Conservation (phyloP, 305 asterid genomes). For the Plantago rigida region DNA sequence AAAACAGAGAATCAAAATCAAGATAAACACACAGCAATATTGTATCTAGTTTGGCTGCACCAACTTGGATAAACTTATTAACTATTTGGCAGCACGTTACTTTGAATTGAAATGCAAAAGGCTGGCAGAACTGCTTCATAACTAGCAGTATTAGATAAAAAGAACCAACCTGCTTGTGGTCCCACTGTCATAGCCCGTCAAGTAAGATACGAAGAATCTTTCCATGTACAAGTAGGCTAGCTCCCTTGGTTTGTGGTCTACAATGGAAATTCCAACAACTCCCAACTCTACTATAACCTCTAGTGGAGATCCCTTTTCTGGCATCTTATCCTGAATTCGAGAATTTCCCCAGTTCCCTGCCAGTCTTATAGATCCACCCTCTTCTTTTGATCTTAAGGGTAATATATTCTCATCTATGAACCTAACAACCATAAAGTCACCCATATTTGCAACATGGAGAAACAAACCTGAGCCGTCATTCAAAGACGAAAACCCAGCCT, state of each 20-base stretch:
- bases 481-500: conserved; percentile 46
- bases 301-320: conserved; percentile 64
- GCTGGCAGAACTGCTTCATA: too few species aligned
- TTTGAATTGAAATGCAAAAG: background rate
- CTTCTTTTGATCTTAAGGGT: conserved; percentile 38
- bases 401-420: conserved; percentile 40
- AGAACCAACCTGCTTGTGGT: conserved; percentile 68
- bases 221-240: conserved; percentile 84
- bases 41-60: background rate
- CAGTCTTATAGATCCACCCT: conserved; percentile 31
- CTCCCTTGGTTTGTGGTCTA: conserved; percentile 89
- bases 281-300: conserved; percentile 83
- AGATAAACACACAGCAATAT: too few species aligned
- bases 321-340: conserved; percentile 44
- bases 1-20: background rate
- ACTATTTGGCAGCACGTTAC: background rate
- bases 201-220: conserved; percentile 68
- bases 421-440: conserved; percentile 67
- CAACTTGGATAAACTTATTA: background rate
- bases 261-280: conserved; percentile 73
- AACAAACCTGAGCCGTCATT: conserved; percentile 46
- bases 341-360: conserved; percentile 49
- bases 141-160: background rate
- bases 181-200: conserved; percentile 91
- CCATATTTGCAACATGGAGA: conserved; percentile 57